These are phyloP conservation scores for Trametes gibbosa DNA, from an alignment of 768 basidiomycete species.

Conservation along the genomic window DNA sequence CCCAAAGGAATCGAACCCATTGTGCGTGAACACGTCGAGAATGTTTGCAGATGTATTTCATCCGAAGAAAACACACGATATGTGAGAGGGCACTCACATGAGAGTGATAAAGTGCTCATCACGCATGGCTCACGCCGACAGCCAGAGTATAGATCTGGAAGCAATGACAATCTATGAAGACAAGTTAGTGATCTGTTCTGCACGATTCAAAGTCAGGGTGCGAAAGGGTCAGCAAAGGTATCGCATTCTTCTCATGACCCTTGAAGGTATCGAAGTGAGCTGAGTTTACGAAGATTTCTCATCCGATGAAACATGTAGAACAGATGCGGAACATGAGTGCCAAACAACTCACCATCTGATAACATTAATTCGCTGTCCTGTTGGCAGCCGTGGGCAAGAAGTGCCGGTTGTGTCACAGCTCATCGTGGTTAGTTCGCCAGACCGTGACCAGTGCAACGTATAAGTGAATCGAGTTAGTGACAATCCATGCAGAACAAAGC, in stretches of 20 bases:
- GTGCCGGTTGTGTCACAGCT: too few relatives aligned
- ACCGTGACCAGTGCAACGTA: too few relatives aligned
- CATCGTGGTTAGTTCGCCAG: too few relatives aligned
- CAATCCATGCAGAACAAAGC: too few relatives aligned
- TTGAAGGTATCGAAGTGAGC: constrained; percentile 59
- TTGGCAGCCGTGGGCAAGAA: too few relatives aligned
- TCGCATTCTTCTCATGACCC: constrained; percentile 55
- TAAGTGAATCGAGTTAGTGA: too few relatives aligned
- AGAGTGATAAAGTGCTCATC: not conserved
- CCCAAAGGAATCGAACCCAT: constrained; percentile 63
- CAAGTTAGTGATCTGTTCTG: not conserved
- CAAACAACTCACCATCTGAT: not conserved
- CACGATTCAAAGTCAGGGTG: not conserved
- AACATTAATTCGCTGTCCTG: too few relatives aligned
- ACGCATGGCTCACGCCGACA: too few relatives aligned
- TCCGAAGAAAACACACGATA: constrained; percentile 38
- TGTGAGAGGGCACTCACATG: not conserved
- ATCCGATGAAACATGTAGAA: constrained; percentile 20
- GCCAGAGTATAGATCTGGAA: not conserved
- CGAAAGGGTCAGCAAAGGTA: constrained; percentile 36
- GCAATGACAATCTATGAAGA: not conserved
- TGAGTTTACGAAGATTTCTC: constrained; percentile 46
- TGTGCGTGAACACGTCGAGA: constrained; percentile 55
- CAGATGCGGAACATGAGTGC: too few relatives aligned
- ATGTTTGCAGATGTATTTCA: constrained; percentile 41